These are phyloP conservation scores for Urtica urens DNA, from an alignment of 306 rosid species.

Conservation along the genomic window DNA sequence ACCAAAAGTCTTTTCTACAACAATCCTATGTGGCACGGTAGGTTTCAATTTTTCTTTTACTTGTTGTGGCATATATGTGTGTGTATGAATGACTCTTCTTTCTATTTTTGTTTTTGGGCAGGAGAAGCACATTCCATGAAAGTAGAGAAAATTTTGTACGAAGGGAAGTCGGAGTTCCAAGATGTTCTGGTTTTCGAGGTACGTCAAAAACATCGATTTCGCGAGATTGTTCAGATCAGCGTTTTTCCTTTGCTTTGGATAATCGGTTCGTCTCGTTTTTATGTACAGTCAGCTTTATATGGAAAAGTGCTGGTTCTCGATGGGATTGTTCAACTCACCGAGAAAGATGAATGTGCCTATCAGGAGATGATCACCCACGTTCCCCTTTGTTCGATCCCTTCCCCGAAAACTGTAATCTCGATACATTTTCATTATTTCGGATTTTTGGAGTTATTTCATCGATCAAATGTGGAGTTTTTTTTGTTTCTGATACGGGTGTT, in stretches of 20 bases:
- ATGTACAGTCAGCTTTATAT: slow-evolving; percentile 75
- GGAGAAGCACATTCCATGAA: slow-evolving; percentile 91
- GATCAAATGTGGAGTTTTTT: background rate
- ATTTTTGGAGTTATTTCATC: no score
- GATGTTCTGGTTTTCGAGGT: slow-evolving; percentile 94
- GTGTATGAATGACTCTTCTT: background rate
- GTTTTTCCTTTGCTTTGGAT: slow-evolving; percentile 12
- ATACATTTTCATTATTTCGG: slow-evolving; percentile 4
- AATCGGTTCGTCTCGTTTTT: no score
- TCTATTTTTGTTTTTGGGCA: slow-evolving; percentile 18
- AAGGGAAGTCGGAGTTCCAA: slow-evolving; percentile 75
- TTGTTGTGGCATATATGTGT: background rate
- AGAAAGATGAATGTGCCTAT: slow-evolving; percentile 96
- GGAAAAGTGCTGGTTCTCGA: slow-evolving; percentile 98
- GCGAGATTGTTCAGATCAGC: background rate
- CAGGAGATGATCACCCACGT: slow-evolving; percentile 99
- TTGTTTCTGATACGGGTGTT: no score
- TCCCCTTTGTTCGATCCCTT: slow-evolving; percentile 86
- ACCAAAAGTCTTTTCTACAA: slow-evolving; percentile 50
- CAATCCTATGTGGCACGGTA: slow-evolving; percentile 99
- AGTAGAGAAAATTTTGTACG: slow-evolving; percentile 54
- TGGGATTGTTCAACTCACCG: slow-evolving; percentile 92
- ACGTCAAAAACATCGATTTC: slow-evolving; percentile 1
- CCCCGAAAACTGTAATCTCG: slow-evolving; percentile 61
- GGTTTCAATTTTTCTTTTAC: background rate